These are phyloP conservation scores for Pyricularia sp. DNA, from an alignment of 2,329 filamentous ascomycete species.

Conservation along the genomic window DNA sequence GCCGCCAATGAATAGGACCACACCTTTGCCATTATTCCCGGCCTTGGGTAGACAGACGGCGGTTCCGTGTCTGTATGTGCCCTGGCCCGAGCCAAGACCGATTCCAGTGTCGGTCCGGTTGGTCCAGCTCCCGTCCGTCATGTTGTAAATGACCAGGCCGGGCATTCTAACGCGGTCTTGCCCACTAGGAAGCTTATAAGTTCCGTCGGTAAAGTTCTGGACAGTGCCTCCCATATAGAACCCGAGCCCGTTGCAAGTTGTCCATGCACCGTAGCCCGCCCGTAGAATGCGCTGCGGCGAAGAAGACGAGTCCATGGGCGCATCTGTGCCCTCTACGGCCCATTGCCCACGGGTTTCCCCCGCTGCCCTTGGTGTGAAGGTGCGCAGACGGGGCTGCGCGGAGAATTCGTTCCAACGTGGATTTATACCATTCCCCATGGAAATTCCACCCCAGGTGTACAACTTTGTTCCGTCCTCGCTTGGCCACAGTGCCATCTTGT, in stretches of 20 bases:
- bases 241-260: background rate
- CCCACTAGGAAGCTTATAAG: background rate
- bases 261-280: background rate
- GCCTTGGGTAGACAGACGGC: background rate
- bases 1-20: background rate
- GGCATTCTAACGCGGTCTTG: background rate
- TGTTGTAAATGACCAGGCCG: background rate
- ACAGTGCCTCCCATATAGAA: background rate
- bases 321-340: background rate
- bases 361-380: background rate
- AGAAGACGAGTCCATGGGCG: background rate
- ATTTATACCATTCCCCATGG: background rate
- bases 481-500: background rate
- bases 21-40: background rate
- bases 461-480: background rate
- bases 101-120: no score
- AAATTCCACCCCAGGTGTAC: background rate
- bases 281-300: background rate
- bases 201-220: background rate
- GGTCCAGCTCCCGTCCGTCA: no score
- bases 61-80: background rate
- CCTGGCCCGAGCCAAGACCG: background rate
- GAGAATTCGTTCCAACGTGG: background rate
- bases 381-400: background rate
- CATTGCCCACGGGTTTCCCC: background rate